A percentile compares a stretch with the other conserved stretches of the same genome.
These are phyloP conservation scores for Coemansia sp. DNA, from an alignment of 192 early-diverging fungal species.

Conservation along the genomic window DNA sequence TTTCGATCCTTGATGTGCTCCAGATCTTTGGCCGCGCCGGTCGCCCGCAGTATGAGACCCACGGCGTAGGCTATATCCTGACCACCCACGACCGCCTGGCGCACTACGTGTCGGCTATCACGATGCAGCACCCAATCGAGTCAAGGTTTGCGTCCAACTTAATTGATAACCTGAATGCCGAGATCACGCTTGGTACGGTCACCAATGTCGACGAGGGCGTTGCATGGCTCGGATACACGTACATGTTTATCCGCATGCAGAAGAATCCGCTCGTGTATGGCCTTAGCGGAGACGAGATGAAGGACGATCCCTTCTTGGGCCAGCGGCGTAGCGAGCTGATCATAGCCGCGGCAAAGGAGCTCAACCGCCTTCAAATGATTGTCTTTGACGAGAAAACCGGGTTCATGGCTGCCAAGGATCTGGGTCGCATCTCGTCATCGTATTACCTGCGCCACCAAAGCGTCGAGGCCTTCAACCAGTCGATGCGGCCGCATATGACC, in stretches of 20 bases:
- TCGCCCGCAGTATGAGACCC: conserved; percentile 86
- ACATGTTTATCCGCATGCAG: conserved; percentile 92
- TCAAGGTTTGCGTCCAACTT: conserved; percentile 82
- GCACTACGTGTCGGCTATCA: conserved; percentile 93
- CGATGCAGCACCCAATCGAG: conserved; percentile 97
- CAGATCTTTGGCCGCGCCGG: conserved; percentile 99
- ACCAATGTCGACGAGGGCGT: conserved; percentile 94
- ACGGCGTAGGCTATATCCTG: conserved; percentile 92
- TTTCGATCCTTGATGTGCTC: conserved; percentile 97
- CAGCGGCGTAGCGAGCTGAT: conserved; percentile 82
- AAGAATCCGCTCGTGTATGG: conserved; percentile 96
- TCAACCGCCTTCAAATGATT: conserved; percentile 92
- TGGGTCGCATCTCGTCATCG: conserved; percentile 89
- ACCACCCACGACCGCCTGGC: conserved; percentile 90
- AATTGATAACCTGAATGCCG: conserved; percentile 96
- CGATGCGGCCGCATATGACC: conserved; percentile 86
- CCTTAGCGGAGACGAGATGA: conserved; percentile 70
- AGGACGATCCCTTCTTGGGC: conserved; percentile 77
- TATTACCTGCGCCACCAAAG: conserved; percentile 89
- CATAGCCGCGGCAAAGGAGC: conserved; percentile 64
- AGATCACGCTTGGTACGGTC: conserved; percentile 93
- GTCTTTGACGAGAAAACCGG: conserved; percentile 80
- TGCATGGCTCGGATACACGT: conserved; percentile 97
- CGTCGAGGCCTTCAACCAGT: conserved; percentile 83
- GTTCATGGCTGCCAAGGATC: conserved; percentile 82